A percentile compares a stretch with the other conserved stretches of the same genome.
Evolutionary conservation across 2,329 filamentous ascomycete genomes (phyloP).

Genomic region (Fusarium pseudograminearum): DNA sequence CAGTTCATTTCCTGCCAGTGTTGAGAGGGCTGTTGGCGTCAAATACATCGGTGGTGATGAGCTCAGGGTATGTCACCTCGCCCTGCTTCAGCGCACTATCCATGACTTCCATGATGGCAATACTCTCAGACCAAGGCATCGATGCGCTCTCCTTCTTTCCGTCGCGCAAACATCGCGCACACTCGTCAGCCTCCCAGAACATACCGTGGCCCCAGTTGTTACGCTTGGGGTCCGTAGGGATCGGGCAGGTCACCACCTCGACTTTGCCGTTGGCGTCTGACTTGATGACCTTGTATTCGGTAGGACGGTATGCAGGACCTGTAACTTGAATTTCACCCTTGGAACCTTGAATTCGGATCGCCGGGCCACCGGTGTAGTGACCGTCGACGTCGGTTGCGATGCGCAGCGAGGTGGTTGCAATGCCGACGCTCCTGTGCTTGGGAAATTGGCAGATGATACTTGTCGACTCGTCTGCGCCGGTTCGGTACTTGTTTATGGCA

Average conservation of each 20-base stretch:
- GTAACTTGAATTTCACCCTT: slow-evolving; percentile 85
- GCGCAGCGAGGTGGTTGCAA: slow-evolving; percentile 76
- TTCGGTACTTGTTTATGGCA: slow-evolving; percentile 78
- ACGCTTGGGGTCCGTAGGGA: slow-evolving; percentile 63
- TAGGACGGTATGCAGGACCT: slow-evolving; percentile 77
- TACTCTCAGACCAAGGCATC: slow-evolving; percentile 79
- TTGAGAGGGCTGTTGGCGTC: slow-evolving; percentile 72
- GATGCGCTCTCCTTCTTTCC: slow-evolving; percentile 80
- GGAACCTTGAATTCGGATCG: slow-evolving; percentile 83
- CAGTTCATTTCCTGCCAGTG: slow-evolving; percentile 59
- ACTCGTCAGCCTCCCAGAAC: slow-evolving; percentile 90
- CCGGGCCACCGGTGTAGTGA: slow-evolving; percentile 69
- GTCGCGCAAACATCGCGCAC: slow-evolving; percentile 78
- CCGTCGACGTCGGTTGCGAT: slow-evolving; percentile 72
- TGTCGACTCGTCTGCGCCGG: slow-evolving; percentile 83
- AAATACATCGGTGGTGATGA: slow-evolving; percentile 69
- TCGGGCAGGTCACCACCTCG: slow-evolving; percentile 65
- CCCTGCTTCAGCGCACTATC: slow-evolving; percentile 67
- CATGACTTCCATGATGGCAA: slow-evolving; percentile 85
- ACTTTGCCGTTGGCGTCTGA: slow-evolving; percentile 60
- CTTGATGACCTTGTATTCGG: slow-evolving; percentile 72
- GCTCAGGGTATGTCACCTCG: slow-evolving; percentile 64
- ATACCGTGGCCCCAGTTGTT: slow-evolving; percentile 77
- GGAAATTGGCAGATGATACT: slow-evolving; percentile 83
- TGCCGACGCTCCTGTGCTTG: slow-evolving; percentile 73